Percentiles rank a stretch among this genome's conserved stretches.
These are phyloP conservation scores for Neurospora sp. DNA, from an alignment of 2,329 filamentous ascomycete species.

Conservation along the genomic window DNA sequence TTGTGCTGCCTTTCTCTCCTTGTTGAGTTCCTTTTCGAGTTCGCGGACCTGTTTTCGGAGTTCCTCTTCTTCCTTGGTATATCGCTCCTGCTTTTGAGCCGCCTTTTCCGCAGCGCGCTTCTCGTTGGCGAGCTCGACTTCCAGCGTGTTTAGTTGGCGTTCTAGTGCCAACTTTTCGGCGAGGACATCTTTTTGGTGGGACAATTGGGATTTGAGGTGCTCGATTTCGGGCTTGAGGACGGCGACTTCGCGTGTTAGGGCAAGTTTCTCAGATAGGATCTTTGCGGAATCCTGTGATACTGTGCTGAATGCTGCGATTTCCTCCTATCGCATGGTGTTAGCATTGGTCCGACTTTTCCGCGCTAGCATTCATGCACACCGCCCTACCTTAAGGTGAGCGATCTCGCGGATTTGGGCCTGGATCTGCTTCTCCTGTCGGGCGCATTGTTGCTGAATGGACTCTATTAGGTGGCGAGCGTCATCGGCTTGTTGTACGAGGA, in stretches of 20 bases:
- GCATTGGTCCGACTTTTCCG: neutral
- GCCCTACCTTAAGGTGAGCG: conserved; percentile 35
- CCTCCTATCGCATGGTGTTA: conserved; percentile 41
- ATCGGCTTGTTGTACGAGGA: conserved; percentile 31
- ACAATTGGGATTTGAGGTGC: conserved; percentile 43
- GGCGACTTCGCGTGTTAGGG: conserved; percentile 41
- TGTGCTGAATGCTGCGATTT: conserved; percentile 59
- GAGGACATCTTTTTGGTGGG: conserved; percentile 56
- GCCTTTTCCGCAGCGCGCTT: conserved; percentile 58
- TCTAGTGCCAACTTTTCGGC: conserved; percentile 74
- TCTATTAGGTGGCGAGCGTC: conserved; percentile 33
- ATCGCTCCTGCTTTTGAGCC: conserved; percentile 26
- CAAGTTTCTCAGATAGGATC: conserved; percentile 50
- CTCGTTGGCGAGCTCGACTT: conserved; percentile 76
- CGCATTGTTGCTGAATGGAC: conserved; percentile 30
- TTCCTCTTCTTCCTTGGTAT: conserved; percentile 22
- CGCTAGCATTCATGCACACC: neutral
- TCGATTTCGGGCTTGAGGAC: conserved; percentile 46
- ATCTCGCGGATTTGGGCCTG: conserved; percentile 40
- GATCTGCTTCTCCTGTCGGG: conserved; percentile 36
- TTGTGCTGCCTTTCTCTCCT: conserved; percentile 19
- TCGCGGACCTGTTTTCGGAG: conserved; percentile 23
- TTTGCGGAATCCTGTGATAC: conserved; percentile 62
- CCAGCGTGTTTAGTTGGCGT: conserved; percentile 64
- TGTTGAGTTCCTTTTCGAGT: conserved; percentile 32